phyloP scores from a whole-genome alignment of 352 stramenopile genomes.

The Plasmopara viticola region DNA sequence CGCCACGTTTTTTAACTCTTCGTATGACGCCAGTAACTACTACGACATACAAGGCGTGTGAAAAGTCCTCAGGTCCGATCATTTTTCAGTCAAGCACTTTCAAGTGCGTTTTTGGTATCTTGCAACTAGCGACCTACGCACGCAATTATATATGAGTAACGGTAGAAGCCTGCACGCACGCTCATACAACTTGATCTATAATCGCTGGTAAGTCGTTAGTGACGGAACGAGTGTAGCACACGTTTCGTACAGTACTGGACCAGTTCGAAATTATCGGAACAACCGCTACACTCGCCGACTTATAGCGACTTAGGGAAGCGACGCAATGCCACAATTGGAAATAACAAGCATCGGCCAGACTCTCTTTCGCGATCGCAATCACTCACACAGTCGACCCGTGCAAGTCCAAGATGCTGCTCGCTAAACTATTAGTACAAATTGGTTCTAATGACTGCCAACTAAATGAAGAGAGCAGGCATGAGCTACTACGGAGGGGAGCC shows the following conservation, averaged over 20 bases:
- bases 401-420: slow-evolving; percentile 15
- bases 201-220: background rate
- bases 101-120: slow-evolving; percentile 1
- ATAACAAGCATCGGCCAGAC: slow-evolving; percentile 9
- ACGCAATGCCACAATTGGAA: slow-evolving; percentile 8
- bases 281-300: slow-evolving; percentile 5
- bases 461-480: slow-evolving; percentile 20
- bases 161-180: slow-evolving; percentile 1
- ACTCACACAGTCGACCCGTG: slow-evolving; percentile 10
- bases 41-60: background rate
- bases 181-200: background rate
- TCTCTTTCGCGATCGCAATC: slow-evolving; percentile 17
- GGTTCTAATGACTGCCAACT: slow-evolving; percentile 11
- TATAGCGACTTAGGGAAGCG: slow-evolving; percentile 4
- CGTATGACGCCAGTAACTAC: slow-evolving; percentile 5
- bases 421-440: slow-evolving; percentile 14
- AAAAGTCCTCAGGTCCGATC: slow-evolving; percentile 1
- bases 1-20: slow-evolving; percentile 3
- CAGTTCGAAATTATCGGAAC: slow-evolving; percentile 18
- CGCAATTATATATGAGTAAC: slow-evolving; percentile 19
- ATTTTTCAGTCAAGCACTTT: slow-evolving; percentile 8
- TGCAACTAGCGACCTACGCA: background rate
- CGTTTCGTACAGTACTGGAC: slow-evolving; percentile 18
- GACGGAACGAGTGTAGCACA: slow-evolving; percentile 7
- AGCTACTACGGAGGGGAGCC: slow-evolving; percentile 26